Evolutionary conservation across 495 filamentous ascomycete species (phyloP).

Genomic region (Hypoxylon intermedium): DNA sequence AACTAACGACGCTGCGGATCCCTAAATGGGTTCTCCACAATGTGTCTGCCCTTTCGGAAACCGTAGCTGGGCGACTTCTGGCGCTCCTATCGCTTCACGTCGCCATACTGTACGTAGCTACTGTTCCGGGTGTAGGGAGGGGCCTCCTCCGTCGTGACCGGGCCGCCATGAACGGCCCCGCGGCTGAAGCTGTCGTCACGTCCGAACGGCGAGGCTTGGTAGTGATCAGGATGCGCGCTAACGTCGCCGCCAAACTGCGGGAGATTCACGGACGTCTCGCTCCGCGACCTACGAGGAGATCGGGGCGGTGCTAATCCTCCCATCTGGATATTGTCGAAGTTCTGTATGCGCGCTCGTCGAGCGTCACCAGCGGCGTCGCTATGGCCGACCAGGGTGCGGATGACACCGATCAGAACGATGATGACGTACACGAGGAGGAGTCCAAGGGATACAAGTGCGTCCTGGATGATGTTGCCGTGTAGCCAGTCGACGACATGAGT

Average conservation of each 20-base stretch:
- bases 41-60: not conserved
- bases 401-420: slow-evolving; percentile 73
- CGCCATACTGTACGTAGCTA: slow-evolving; percentile 35
- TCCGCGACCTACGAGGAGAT: not conserved
- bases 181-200: slow-evolving; percentile 25
- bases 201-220: slow-evolving; percentile 22
- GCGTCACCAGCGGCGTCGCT: slow-evolving; percentile 55
- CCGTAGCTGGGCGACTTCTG: slow-evolving; percentile 1
- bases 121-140: slow-evolving; percentile 34
- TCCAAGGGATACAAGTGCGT: slow-evolving; percentile 76
- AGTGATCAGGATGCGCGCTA: slow-evolving; percentile 32
- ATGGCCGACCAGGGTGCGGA: slow-evolving; percentile 65
- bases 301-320: not conserved
- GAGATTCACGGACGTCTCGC: slow-evolving; percentile 1
- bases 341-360: slow-evolving; percentile 24
- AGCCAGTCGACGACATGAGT: slow-evolving; percentile 68
- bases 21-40: slow-evolving; percentile 15
- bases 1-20: not conserved
- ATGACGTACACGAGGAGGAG: slow-evolving; percentile 78
- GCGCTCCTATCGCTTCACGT: slow-evolving; percentile 24
- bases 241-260: slow-evolving; percentile 26
- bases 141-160: slow-evolving; percentile 31
- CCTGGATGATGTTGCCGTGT: slow-evolving; percentile 67
- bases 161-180: slow-evolving; percentile 21
- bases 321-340: slow-evolving; percentile 5